phyloP scores from a whole-genome alignment of 2,329 filamentous ascomycete species.

The Alternaria novae-zelandiae region DNA sequence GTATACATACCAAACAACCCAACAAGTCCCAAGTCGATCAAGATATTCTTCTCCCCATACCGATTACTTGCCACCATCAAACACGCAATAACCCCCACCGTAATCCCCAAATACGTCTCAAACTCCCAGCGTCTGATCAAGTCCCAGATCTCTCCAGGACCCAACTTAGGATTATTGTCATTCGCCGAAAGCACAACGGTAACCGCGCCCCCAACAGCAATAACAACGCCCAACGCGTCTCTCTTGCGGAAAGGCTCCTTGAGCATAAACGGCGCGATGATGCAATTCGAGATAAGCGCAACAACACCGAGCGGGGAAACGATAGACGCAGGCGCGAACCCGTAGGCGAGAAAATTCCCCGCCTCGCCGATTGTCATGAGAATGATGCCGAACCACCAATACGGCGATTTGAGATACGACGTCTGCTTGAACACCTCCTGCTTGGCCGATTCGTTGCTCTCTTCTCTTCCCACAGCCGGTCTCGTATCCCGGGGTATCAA shows the following conservation, averaged over 20 bases:
- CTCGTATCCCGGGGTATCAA: slow-evolving; percentile 23
- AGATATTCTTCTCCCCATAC: slow-evolving; percentile 84
- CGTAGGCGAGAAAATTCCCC: slow-evolving; percentile 96
- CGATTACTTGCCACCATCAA: slow-evolving; percentile 83
- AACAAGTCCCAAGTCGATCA: slow-evolving; percentile 92
- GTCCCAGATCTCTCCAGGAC: slow-evolving; percentile 86
- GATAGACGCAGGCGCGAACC: slow-evolving; percentile 96
- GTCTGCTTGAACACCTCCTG: slow-evolving; percentile 58
- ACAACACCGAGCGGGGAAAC: slow-evolving; percentile 97
- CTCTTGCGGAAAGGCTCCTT: slow-evolving; percentile 86
- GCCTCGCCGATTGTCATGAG: slow-evolving; percentile 92
- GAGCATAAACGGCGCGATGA: slow-evolving; percentile 93
- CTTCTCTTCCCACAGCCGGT: slow-evolving; percentile 36
- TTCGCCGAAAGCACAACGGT: slow-evolving; percentile 92
- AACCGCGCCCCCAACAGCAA: slow-evolving; percentile 86
- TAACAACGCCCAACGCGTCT: slow-evolving; percentile 86
- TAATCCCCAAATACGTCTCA: slow-evolving; percentile 85
- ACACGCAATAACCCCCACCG: slow-evolving; percentile 71
- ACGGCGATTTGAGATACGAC: slow-evolving; percentile 86
- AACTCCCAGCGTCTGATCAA: slow-evolving; percentile 89
- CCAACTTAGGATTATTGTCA: slow-evolving; percentile 86
- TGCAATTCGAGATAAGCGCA: slow-evolving; percentile 92
- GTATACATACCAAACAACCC: slow-evolving; percentile 79
- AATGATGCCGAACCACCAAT: slow-evolving; percentile 95
- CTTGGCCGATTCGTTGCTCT: slow-evolving; percentile 15